These are phyloP conservation scores for Penicillium steckii DNA, from an alignment of 495 filamentous ascomycete species.

Conservation along the genomic window DNA sequence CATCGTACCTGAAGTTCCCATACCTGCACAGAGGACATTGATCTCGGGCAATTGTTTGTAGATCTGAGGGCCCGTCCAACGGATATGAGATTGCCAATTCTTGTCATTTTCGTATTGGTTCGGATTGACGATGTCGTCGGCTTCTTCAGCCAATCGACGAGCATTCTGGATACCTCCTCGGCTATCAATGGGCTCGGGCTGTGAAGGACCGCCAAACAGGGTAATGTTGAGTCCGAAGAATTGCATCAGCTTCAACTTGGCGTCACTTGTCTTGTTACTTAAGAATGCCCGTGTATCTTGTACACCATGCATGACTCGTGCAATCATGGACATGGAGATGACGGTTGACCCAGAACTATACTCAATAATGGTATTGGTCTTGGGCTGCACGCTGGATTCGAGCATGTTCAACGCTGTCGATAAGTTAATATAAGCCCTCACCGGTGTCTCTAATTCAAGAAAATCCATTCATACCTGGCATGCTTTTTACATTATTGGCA, in stretches of 20 bases:
- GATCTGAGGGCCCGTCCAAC: constrained; percentile 61
- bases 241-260: constrained; percentile 53
- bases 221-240: constrained; percentile 60
- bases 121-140: constrained; percentile 47
- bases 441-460: background rate
- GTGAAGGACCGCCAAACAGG: constrained; percentile 56
- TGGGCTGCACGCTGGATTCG: constrained; percentile 39
- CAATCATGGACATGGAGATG: constrained; percentile 57
- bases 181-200: constrained; percentile 54
- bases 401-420: constrained; percentile 55
- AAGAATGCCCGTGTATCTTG: constrained; percentile 55
- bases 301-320: constrained; percentile 52
- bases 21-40: constrained; percentile 55
- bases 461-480: constrained; percentile 50
- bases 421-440: background rate
- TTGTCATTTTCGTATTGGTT: constrained; percentile 60
- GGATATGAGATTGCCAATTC: constrained; percentile 59
- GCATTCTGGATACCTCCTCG: constrained; percentile 53
- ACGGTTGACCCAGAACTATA: constrained; percentile 64
- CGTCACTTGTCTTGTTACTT: constrained; percentile 58
- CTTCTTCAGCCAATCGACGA: constrained; percentile 35
- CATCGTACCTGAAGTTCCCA: constrained; percentile 56
- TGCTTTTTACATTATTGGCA: constrained; percentile 62
- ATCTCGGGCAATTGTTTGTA: constrained; percentile 56
- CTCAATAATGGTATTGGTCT: constrained; percentile 55